Conservation (phyloP, 495 filamentous ascomycete species). For the Penicillium desertorum region DNA sequence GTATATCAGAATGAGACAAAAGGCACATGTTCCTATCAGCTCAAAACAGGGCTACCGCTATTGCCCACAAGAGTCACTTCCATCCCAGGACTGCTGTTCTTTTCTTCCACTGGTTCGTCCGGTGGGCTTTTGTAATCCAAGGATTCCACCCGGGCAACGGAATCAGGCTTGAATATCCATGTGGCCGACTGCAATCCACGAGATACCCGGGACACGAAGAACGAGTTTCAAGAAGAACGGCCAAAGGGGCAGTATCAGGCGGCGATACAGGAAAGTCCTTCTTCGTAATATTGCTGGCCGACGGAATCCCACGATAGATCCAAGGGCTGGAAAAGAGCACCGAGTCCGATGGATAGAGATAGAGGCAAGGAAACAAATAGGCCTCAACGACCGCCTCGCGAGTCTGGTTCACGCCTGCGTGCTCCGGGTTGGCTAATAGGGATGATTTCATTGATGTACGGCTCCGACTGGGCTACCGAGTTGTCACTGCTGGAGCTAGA, state of each 20-base stretch:
- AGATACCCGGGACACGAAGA: background rate
- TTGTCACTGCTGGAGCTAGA: constrained; percentile 17
- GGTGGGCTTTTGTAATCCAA: background rate
- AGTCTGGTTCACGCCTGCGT: constrained; percentile 36
- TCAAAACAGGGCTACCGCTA: background rate
- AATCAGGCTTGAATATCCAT: background rate
- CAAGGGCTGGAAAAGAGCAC: background rate
- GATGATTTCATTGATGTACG: constrained; percentile 54
- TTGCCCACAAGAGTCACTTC: background rate
- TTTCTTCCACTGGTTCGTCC: background rate
- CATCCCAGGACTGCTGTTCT: background rate
- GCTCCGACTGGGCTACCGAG: constrained; percentile 32
- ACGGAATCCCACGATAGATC: background rate
- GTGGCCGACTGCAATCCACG: background rate
- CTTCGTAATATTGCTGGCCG: background rate
- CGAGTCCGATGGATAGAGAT: constrained; percentile 3
- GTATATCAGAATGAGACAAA: constrained; percentile 1
- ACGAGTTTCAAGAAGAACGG: background rate
- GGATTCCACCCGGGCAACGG: background rate
- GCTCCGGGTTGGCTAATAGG: constrained; percentile 36
- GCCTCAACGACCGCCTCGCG: constrained; percentile 32
- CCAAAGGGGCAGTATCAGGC: background rate
- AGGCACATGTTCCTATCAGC: background rate
- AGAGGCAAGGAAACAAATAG: background rate
- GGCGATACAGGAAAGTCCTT: background rate